Percentiles rank a stretch among this genome's conserved stretches.
Conservation (phyloP, 1,284 basidiomycete genomes). For the Apiotrichum domesticum region DNA sequence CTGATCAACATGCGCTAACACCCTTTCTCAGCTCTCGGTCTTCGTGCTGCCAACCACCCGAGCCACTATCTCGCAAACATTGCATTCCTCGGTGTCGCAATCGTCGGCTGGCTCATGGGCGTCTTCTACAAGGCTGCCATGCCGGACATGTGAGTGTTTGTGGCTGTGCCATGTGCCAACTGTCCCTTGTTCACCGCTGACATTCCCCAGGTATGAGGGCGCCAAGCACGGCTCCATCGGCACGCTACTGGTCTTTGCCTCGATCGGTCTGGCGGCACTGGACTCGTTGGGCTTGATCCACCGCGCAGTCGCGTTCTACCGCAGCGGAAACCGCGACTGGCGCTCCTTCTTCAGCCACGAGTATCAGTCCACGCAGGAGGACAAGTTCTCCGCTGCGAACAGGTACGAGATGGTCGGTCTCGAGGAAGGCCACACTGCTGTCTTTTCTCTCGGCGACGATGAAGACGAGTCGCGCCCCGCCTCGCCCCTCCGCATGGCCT, state of each 20-base stretch:
- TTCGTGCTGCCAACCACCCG: conserved; percentile 35
- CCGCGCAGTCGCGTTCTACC: conserved; percentile 22
- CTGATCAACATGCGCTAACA: no score
- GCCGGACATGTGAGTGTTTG: conserved; percentile 32
- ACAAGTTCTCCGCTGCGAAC: conserved; percentile 14
- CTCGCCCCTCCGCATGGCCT: neutral
- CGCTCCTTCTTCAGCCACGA: conserved; percentile 22
- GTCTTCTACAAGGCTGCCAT: conserved; percentile 34
- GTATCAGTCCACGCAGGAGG: conserved; percentile 9
- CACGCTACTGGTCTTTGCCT: conserved; percentile 32
- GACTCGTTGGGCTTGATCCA: conserved; percentile 37
- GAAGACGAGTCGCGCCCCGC: conserved; percentile 16
- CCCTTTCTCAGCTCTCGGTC: conserved; percentile 26
- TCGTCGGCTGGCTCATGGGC: conserved; percentile 38
- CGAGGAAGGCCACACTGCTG: conserved; percentile 3
- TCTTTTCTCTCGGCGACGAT: conserved; percentile 28
- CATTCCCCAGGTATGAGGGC: conserved; percentile 34
- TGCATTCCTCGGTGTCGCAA: conserved; percentile 25
- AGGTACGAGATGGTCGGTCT: conserved; percentile 38
- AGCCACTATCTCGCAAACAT: conserved; percentile 33
- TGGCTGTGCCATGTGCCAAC: neutral
- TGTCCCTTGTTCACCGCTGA: neutral
- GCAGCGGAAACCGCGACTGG: conserved; percentile 23
- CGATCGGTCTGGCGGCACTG: conserved; percentile 26
- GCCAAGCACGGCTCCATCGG: conserved; percentile 30